Evolutionary conservation across 2,329 filamentous ascomycete genomes (phyloP), one percentile per base, ranked within the genome.

Genomic region (Penicillium carneum): DNA sequence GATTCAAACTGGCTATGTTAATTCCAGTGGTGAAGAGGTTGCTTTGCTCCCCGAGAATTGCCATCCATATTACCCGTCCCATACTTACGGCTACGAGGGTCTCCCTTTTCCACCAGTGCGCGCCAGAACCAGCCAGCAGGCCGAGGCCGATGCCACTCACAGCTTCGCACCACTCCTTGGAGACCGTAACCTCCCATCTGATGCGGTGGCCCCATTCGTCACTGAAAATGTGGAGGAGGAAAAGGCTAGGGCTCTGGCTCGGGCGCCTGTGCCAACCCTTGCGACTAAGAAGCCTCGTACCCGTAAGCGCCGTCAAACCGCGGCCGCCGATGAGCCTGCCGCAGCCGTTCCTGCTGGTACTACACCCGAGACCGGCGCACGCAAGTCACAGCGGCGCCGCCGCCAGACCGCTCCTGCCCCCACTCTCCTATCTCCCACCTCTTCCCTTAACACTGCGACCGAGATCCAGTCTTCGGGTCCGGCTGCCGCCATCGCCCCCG

Each of bases 141-240:
- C 49, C 20, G 52, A 54, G 6, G 54, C 34, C 10, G 61, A 67
- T 16, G n/a, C 33, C 9, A 31, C 52, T 7, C 49, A 66, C 47
- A 66, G 68, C 2, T 69, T 60, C 41, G 65, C 68, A 9, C 68
- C 68, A 1, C 55, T 65, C n/a, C 41, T 70, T 23, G 68, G 68
- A 12, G 59, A 63, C 33, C 65, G 67, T 7, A 70, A 70, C 46
- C 46, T 64, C 12, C 68, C 68, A 6, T 57, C 57, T 12, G 56
- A 50, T 8, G 31, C 12, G 1, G 18, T 26, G 10, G 38, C 42
- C 2, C 39, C 57, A 1, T 69, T 68, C 41, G 20, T 38, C 34
- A 18, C 39, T 12, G 63, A 70, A 26, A 56, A 68, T 16, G 57
- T 68, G 8, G 33, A 47, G 3, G 61, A 62, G 46, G 65, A 66